Conservation (phyloP, 345 rosid genomes). For the Reutealis trisperma region DNA sequence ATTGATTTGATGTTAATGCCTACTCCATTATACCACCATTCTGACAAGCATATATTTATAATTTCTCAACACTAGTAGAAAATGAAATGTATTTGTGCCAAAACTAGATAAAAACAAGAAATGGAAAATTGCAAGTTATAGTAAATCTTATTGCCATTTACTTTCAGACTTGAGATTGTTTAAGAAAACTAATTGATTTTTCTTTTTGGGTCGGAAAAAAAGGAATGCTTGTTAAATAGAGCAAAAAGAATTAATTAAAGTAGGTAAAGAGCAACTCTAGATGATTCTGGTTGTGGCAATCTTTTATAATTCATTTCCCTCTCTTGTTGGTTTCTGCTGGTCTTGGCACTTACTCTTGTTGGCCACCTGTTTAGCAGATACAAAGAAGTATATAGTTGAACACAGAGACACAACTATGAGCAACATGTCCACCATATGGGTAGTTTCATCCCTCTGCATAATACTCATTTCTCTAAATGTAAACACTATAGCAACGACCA, state of each 20-base stretch:
- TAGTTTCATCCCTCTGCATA: constrained; percentile 4
- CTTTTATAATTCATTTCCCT: not conserved
- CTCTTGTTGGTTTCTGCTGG: not conserved
- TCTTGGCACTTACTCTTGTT: not conserved
- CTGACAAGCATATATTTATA: not conserved
- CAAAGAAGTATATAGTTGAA: not conserved
- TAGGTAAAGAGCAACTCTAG: not conserved
- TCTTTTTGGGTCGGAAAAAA: not conserved
- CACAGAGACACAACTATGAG: not conserved
- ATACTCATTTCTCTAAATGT: constrained; percentile 17
- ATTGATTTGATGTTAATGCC: not conserved
- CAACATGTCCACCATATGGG: constrained; percentile 9
- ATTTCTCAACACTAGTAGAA: no score
- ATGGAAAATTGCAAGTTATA: no score
- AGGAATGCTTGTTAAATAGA: not conserved
- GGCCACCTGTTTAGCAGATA: constrained; percentile 3
- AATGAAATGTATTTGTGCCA: no score
- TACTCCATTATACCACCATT: not conserved
- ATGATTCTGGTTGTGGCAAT: not conserved
- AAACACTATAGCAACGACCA: constrained; percentile 3
- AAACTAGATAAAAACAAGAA: not conserved
- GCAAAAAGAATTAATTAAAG: not conserved
- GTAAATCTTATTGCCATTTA: not conserved
- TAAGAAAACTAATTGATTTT: no score
- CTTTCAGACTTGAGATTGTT: not conserved